Base-by-base conservation (phyloP, 768 basidiomycete genomes). In the Collybia nuda region DNA sequence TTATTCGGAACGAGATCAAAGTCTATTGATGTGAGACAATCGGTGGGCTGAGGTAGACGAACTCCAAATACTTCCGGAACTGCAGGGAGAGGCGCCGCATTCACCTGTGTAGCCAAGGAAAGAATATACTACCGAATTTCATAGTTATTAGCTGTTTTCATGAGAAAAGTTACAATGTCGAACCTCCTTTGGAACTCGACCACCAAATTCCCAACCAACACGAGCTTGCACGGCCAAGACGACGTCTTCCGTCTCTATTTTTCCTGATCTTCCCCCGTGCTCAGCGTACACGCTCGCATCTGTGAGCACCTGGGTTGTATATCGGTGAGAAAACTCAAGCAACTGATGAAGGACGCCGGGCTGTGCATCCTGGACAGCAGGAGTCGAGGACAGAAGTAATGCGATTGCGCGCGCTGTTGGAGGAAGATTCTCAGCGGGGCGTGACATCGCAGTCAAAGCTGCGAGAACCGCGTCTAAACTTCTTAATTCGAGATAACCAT, bases 161-260 rank as follows among this genome's bases (percentile, higher is more conserved):
- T 24, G 39, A 50, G 49, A 43, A 38, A 55, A 42, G 12, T 18
- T 21, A 67, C 73, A 23, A 50, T 32, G 14, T 11, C 32, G 32
- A 32, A 93, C 91, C 82, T 93, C 91, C 70, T 93, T 93, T 2
- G 91, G 91, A 23, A 93, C 82, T 35, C 90, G 78, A 5, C 92
- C 91, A 19, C 90, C 91, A 64, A 92, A 88, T 67, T 93, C 92
- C 92, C 92, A 93, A 38, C 91, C 92, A 3, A 93, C 92, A 50
- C 91, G 84, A 5, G 90, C 90, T 66, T 93, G 91, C 4, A 92
- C 85, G 2, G 90, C 89, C 36, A 93, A 75, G 3, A 81, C 78
- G 41, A 90, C 73, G 67, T 93, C 91, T 55, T 93, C 90, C 76
- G 86, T 81, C 56, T 92, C 90, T 48, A 93, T 75, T 70, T 88